Conservation (phyloP, 2,329 filamentous ascomycete genomes). For the Penicillium sp. region DNA sequence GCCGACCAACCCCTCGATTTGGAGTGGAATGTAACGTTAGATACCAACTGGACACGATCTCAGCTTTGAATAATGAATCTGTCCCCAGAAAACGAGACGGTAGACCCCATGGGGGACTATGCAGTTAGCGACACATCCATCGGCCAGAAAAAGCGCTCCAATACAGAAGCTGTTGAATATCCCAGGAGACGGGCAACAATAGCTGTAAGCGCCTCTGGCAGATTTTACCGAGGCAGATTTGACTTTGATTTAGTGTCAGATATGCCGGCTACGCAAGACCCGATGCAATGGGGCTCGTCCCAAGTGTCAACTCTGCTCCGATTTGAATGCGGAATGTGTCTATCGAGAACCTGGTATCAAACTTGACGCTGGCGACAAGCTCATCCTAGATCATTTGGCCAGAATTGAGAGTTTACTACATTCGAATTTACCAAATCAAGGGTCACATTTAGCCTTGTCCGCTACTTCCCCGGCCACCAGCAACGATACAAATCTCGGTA, state of each 20-base stretch:
- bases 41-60: neutral
- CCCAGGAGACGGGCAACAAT: constrained; percentile 36
- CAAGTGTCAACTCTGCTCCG: constrained; percentile 80
- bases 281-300: constrained; percentile 76
- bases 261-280: constrained; percentile 76
- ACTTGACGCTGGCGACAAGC: constrained; percentile 79
- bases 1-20: neutral
- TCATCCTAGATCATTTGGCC: constrained; percentile 74
- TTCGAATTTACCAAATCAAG: constrained; percentile 55
- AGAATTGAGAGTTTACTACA: constrained; percentile 79
- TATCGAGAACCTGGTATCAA: constrained; percentile 86
- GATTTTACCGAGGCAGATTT: neutral
- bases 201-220: constrained; percentile 25
- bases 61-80: neutral
- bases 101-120: constrained; percentile 8
- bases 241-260: constrained; percentile 62
- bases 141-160: constrained; percentile 31
- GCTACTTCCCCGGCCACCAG: constrained; percentile 65
- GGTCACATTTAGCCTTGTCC: constrained; percentile 39
- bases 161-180: constrained; percentile 32
- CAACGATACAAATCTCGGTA: constrained; percentile 61
- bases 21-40: constrained; percentile 1
- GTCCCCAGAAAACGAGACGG: constrained; percentile 6
- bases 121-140: constrained; percentile 15
- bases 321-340: constrained; percentile 77